phyloP scores from a whole-genome alignment of 2,329 filamentous ascomycete species.

The Aspergillus hiratsukae region DNA sequence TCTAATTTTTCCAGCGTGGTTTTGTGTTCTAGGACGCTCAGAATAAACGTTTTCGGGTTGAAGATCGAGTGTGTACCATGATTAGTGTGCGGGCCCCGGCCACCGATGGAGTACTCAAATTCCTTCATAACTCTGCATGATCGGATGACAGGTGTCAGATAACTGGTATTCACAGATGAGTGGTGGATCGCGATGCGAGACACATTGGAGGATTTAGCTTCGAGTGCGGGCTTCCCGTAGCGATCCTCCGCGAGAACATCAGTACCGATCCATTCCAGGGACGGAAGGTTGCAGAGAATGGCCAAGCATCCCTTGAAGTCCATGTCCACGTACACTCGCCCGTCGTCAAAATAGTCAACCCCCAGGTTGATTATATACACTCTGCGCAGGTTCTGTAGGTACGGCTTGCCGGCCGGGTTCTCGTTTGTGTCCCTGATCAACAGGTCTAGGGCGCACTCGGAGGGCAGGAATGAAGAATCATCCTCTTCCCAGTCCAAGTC shows the following conservation, averaged over 20 bases:
- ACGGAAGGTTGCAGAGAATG: slow-evolving; percentile 13
- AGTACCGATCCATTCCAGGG: slow-evolving; percentile 15
- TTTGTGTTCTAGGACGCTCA: slow-evolving; percentile 12
- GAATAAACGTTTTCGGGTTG: slow-evolving; percentile 15
- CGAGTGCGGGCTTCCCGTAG: too few relatives aligned
- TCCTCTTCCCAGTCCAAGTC: too few relatives aligned
- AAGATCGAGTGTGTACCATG: background rate
- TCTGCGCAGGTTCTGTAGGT: slow-evolving; percentile 11
- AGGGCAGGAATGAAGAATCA: too few relatives aligned
- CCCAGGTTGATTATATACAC: slow-evolving; percentile 9
- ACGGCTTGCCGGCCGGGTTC: slow-evolving; percentile 1
- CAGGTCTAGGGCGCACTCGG: too few relatives aligned
- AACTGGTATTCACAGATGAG: slow-evolving; percentile 6
- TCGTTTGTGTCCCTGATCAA: too few relatives aligned
- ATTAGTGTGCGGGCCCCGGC: background rate
- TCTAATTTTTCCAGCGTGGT: slow-evolving; percentile 16
- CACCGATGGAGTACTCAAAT: slow-evolving; percentile 17
- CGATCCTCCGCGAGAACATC: slow-evolving; percentile 9
- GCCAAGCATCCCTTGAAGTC: slow-evolving; percentile 10
- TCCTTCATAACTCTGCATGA: slow-evolving; percentile 13
- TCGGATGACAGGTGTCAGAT: slow-evolving; percentile 8
- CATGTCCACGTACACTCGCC: slow-evolving; percentile 4
- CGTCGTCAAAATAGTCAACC: background rate
- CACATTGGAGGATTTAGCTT: slow-evolving; percentile 13
- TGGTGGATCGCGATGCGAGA: slow-evolving; percentile 11